phyloP scores from a whole-genome alignment of 345 rosid species.

The Populus davidiana region DNA sequence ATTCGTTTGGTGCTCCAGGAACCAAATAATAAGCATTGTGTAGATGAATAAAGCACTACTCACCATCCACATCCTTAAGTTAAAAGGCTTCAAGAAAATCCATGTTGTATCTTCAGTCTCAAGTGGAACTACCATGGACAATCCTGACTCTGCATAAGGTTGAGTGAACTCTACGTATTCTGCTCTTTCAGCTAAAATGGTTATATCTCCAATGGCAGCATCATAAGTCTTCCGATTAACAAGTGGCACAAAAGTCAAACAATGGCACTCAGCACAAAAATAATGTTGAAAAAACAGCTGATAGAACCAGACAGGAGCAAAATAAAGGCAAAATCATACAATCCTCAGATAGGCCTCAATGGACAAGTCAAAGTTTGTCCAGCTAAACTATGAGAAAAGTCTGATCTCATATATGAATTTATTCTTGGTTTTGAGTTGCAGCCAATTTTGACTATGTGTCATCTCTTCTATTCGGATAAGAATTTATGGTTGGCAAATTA shows the following conservation, averaged over 20 bases:
- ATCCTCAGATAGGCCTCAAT: background rate
- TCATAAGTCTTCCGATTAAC: slow-evolving; percentile 34
- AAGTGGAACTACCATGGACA: slow-evolving; percentile 46
- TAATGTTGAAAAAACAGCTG: background rate
- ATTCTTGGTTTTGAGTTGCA: background rate
- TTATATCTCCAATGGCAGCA: slow-evolving; percentile 48
- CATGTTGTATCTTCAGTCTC: slow-evolving; percentile 28
- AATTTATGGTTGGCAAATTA: background rate
- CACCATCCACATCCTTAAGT: slow-evolving; percentile 44
- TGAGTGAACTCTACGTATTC: slow-evolving; percentile 46
- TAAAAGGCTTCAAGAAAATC: slow-evolving; percentile 53
- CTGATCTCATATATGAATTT: background rate
- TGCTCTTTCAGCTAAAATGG: slow-evolving; percentile 41
- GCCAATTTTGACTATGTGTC: background rate
- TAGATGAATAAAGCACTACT: slow-evolving; percentile 37
- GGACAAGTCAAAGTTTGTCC: background rate
- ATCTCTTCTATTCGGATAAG: no score
- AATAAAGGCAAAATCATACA: background rate
- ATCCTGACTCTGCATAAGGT: slow-evolving; percentile 48
- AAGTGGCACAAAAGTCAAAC: background rate
- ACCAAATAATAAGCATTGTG: slow-evolving; percentile 48
- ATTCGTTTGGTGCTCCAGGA: slow-evolving; percentile 39
- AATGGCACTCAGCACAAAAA: background rate
- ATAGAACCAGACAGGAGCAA: background rate
- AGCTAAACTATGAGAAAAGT: background rate